These are phyloP conservation scores for Phytophthora syringae DNA, from an alignment of 352 stramenopile species.

Conservation along the genomic window DNA sequence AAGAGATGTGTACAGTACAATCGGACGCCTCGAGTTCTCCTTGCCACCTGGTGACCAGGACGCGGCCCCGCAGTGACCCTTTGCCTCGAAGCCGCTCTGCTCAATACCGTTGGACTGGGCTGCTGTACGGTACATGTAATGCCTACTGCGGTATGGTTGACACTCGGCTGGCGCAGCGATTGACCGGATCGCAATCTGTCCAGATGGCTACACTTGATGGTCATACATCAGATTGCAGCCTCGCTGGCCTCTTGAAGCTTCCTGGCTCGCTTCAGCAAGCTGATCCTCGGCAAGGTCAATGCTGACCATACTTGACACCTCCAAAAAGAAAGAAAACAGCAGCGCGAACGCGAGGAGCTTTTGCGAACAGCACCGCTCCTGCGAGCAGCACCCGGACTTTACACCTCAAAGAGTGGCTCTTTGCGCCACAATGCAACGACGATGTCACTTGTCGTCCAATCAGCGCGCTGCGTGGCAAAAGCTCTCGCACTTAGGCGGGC, in stretches of 20 bases:
- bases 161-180: neutral
- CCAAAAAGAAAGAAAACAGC: neutral
- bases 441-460: slow-evolving; percentile 29
- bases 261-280: neutral
- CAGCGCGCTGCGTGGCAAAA: slow-evolving; percentile 38
- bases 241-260: neutral
- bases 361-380: slow-evolving; percentile 20
- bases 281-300: no score
- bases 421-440: slow-evolving; percentile 26
- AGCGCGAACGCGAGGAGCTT: neutral
- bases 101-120: no score
- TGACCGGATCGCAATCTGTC: neutral
- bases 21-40: no score
- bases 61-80: neutral
- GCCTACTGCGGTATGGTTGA: slow-evolving; percentile 15
- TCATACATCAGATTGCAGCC: slow-evolving; percentile 18
- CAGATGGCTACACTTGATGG: slow-evolving; percentile 1
- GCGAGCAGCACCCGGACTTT: slow-evolving; percentile 21
- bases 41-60: slow-evolving; percentile 5
- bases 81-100: neutral
- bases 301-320: neutral
- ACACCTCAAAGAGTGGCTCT: slow-evolving; percentile 11
- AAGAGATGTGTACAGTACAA: slow-evolving; percentile 26
- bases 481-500: slow-evolving; percentile 35
- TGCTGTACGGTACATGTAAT: neutral